Base-by-base conservation (phyloP, 2,329 filamentous ascomycete species). In the Penicillium frequentans region DNA sequence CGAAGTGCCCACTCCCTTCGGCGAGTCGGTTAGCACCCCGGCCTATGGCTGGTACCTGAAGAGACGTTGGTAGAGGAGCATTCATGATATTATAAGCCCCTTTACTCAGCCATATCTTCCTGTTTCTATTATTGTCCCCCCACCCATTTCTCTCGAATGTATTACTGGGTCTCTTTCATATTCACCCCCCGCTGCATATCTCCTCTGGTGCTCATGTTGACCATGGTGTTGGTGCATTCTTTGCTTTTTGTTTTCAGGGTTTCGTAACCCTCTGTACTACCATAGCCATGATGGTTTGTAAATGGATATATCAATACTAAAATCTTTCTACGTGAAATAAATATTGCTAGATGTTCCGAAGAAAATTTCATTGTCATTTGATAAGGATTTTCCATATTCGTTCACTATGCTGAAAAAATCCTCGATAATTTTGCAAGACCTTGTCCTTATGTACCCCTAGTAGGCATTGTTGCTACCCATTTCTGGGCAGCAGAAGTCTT, bases 31-130 rank as follows among this genome's bases (percentile, higher is more conserved):
- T n/a, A 87, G 84, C 71, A 90, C 92, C 74, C 78, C 96, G 71
- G 91, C 92, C 0, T 96, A 93, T 75, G 93, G 91, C 75, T 99
- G 93, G 93, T 99, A 98, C 76, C 75, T 98, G 77, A 83, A 89
- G 74, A 85, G 92, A 73, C 82, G 91, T 71, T 96, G 86, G 75
- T 72, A 60, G 55, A 56, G 45, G 53, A 31, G 24, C 57, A 14
- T 56, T 45, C 61, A 24, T 58, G 55, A 24, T 37, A 50, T 54
- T 52, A 53, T 52, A 16, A 44, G 52, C 60, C 31, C 43, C 49
- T 54, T 31, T 19, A 39, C 48, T 23, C 37, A 33, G 52, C 56
- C 53, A 61, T 48, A 51, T 59, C 54, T 61, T 62, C 53, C 61
- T 60, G 56, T 61, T 64, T 65, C 54, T 62, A 61, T 58, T 62